phyloP scores from a whole-genome alignment of 2,329 filamentous ascomycete genomes.

The Penicillium sp. region DNA sequence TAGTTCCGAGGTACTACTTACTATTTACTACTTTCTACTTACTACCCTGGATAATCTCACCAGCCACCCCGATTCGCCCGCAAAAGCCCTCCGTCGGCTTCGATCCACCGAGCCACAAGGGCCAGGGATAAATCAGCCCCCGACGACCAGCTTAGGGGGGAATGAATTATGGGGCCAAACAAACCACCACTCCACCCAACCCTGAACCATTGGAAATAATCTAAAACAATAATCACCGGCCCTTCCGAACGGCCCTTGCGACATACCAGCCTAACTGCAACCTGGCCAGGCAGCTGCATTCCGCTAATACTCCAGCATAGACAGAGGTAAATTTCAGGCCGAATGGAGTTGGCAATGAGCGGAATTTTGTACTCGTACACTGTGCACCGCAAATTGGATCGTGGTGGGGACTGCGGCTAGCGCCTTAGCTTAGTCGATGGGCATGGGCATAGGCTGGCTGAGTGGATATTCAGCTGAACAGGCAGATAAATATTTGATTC shows the following conservation, averaged over 20 bases:
- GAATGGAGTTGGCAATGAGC: not conserved
- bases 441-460: too few species aligned
- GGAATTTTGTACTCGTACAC: not conserved
- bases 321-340: not conserved
- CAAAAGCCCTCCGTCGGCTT: not conserved
- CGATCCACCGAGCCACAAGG: not conserved
- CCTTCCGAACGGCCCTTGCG: not conserved
- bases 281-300: constrained; percentile 10
- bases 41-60: not conserved
- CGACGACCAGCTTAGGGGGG: not conserved
- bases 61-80: not conserved
- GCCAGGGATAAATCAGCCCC: not conserved
- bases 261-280: not conserved
- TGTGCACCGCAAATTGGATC: not conserved
- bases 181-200: not conserved
- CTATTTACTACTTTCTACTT: too few species aligned
- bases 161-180: not conserved
- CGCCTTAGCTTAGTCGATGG: not conserved
- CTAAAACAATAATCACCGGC: constrained; percentile 1
- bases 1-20: too few species aligned
- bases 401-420: not conserved
- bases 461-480: not conserved
- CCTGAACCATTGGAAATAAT: constrained; percentile 2
- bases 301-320: not conserved
- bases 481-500: not conserved